Conservation (phyloP, 2,329 filamentous ascomycete genomes). For the Fusarium sp. region DNA sequence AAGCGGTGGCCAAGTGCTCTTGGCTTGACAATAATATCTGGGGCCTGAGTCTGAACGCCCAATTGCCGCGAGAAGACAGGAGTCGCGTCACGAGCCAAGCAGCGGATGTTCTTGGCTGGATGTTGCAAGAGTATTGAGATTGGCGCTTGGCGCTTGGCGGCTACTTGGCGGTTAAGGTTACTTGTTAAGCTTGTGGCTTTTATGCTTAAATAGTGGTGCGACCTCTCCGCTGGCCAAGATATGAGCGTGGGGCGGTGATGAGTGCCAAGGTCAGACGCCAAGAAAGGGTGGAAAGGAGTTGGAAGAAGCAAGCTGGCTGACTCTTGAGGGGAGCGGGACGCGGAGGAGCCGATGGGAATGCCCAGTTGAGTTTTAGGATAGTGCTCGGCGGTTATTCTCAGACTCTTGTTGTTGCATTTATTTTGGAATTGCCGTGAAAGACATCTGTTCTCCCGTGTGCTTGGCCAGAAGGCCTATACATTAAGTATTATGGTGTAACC, state of each 20-base stretch:
- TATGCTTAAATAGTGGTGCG: conserved; percentile 29
- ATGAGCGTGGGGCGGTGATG: conserved; percentile 16
- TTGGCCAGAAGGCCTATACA: too few relatives aligned
- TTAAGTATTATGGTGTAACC: too few relatives aligned
- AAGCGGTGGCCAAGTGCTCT: conserved; percentile 18
- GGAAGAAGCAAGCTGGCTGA: neutral
- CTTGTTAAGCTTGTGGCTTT: conserved; percentile 24
- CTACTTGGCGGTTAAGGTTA: conserved; percentile 39
- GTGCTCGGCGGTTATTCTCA: too few relatives aligned
- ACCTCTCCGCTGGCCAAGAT: conserved; percentile 28
- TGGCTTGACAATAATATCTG: conserved; percentile 22
- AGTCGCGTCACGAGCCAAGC: conserved; percentile 11
- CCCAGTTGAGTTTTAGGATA: neutral
- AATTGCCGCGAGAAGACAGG: neutral
- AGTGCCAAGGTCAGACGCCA: conserved; percentile 11
- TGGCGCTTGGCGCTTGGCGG: conserved; percentile 42
- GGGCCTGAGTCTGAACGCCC: neutral
- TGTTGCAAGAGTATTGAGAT: conserved; percentile 9
- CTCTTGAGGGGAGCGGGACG: neutral
- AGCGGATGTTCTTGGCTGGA: conserved; percentile 20
- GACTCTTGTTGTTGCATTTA: too few relatives aligned
- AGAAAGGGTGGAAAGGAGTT: neutral
- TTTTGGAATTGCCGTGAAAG: too few relatives aligned
- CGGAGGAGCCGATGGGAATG: neutral
- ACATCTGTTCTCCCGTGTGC: too few relatives aligned